A percentile compares a stretch with the other conserved stretches of the same genome.
Conservation (phyloP, 768 basidiomycete genomes). For the Calocera viscosa region DNA sequence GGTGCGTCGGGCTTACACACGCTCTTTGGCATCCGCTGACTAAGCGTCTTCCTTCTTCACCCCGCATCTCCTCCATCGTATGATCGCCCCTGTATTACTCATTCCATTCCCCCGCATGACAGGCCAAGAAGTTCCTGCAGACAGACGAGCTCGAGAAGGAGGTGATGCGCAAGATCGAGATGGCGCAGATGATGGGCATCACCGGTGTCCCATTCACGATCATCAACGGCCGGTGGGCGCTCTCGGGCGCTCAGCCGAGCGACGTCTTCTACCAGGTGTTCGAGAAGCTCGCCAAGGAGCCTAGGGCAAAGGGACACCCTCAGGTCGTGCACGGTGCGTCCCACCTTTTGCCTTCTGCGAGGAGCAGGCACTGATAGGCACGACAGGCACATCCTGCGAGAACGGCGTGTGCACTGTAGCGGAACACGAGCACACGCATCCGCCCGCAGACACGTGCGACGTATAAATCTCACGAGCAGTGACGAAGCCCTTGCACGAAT, state of each 20-base stretch:
- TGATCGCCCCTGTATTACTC: neutral
- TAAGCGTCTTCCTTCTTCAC: constrained; percentile 10
- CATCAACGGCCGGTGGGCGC: constrained; percentile 65
- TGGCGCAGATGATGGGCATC: constrained; percentile 53
- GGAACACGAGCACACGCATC: neutral
- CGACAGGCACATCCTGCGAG: neutral
- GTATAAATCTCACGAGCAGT: neutral
- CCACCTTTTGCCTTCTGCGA: neutral
- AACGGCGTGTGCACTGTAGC: neutral
- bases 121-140: constrained; percentile 54
- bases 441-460: neutral
- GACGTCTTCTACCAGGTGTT: constrained; percentile 56
- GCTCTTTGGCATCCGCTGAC: constrained; percentile 14
- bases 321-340: neutral
- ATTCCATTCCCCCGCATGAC: constrained; percentile 3
- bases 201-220: constrained; percentile 70
- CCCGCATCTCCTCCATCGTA: neutral
- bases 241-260: constrained; percentile 59
- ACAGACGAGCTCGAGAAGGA: constrained; percentile 54
- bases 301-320: neutral
- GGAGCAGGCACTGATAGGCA: neutral
- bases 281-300: neutral
- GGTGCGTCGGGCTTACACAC: constrained; percentile 31
- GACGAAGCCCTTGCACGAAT: neutral
- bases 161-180: constrained; percentile 48